Percentiles rank a stretch among this genome's conserved stretches.
Conservation (phyloP, 2,329 filamentous ascomycete species). For the Penicillium fuscoglaucum region DNA sequence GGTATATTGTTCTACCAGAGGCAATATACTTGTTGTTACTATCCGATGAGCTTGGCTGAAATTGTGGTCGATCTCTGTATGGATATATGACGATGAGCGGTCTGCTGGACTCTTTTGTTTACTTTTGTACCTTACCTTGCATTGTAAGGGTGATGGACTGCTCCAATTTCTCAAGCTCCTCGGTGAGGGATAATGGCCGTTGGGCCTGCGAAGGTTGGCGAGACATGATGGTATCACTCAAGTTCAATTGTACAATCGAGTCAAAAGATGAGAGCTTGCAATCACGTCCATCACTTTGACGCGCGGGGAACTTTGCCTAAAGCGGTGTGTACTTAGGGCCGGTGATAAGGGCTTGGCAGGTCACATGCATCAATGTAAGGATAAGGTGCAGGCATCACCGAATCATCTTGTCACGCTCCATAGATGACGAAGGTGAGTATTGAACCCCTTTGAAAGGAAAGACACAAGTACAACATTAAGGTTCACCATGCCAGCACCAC, state of each 20-base stretch:
- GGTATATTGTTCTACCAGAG: slow-evolving; percentile 91
- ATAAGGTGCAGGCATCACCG: slow-evolving; percentile 20
- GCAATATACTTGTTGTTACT: slow-evolving; percentile 88
- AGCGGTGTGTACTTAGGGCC: slow-evolving; percentile 36
- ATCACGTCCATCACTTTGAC: slow-evolving; percentile 18
- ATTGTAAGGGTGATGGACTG: slow-evolving; percentile 95
- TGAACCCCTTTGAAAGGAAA: neutral
- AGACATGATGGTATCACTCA: slow-evolving; percentile 47
- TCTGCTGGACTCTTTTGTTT: slow-evolving; percentile 13
- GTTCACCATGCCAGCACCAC: slow-evolving; percentile 47
- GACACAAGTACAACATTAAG: neutral
- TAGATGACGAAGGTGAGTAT: neutral
- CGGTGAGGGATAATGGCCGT: slow-evolving; percentile 74
- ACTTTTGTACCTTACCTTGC: slow-evolving; percentile 62
- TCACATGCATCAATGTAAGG: slow-evolving; percentile 35
- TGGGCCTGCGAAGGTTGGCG: slow-evolving; percentile 50
- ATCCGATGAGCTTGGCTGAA: slow-evolving; percentile 97
- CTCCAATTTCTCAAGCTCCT: slow-evolving; percentile 93
- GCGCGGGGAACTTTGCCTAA: slow-evolving; percentile 34
- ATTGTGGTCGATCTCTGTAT: slow-evolving; percentile 91
- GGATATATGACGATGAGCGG: slow-evolving; percentile 12
- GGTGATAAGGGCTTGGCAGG: slow-evolving; percentile 33
- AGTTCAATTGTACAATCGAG: neutral
- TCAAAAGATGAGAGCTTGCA: neutral
- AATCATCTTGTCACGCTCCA: slow-evolving; percentile 1